Percentiles rank a stretch among this genome's conserved stretches.
Conservation (phyloP, 257 asterid genomes). For the Galeopsis tetrahit region DNA sequence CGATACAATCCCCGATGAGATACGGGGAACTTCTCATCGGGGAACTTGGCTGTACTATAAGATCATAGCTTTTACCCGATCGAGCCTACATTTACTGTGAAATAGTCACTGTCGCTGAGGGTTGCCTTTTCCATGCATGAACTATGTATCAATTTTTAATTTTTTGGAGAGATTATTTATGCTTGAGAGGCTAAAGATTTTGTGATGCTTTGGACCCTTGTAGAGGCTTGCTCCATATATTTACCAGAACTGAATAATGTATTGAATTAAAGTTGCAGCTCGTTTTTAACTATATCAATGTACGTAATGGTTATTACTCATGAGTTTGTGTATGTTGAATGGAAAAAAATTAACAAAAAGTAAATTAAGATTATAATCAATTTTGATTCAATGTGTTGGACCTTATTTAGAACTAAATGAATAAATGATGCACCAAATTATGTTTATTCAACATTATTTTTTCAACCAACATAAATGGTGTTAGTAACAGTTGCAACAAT, state of each 20-base stretch:
- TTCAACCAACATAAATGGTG: no score
- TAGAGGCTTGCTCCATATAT: background rate
- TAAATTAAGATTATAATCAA: background rate
- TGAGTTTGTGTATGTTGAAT: no score
- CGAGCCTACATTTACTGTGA: background rate
- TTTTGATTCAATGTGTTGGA: background rate
- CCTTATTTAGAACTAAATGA: background rate
- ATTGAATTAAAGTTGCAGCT: background rate
- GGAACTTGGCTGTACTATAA: background rate
- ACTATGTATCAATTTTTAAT: conserved; percentile 22
- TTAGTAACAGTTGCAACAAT: no score
- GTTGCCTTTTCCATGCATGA: background rate
- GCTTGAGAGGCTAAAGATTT: background rate
- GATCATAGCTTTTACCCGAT: background rate
- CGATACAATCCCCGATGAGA: conserved; percentile 9
- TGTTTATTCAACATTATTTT: background rate
- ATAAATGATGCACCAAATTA: background rate
- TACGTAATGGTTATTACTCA: no score
- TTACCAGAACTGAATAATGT: background rate
- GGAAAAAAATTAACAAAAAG: background rate
- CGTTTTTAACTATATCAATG: no score
- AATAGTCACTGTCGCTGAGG: conserved; percentile 16
- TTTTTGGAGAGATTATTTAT: conserved; percentile 13
- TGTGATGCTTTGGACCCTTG: background rate
- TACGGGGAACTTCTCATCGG: background rate